Evolutionary conservation across 805 yeast genomes (phyloP).

Genomic region (Torulaspora franciscae): DNA sequence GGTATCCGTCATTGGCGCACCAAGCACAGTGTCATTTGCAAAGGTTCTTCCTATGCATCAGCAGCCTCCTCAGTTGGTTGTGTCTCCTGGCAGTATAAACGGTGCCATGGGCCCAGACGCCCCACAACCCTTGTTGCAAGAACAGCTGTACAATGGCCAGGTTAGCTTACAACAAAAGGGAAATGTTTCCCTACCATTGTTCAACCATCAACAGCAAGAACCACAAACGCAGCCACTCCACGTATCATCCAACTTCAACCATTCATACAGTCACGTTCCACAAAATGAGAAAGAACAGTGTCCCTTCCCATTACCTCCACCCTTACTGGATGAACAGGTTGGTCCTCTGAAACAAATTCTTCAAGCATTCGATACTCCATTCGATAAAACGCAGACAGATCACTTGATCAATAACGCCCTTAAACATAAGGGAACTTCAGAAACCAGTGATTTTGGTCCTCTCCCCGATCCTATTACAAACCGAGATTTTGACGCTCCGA

Average conservation of each 20-base stretch:
- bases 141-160: constrained; percentile 34
- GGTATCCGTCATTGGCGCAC: constrained; percentile 64
- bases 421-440: constrained; percentile 44
- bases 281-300: constrained; percentile 33
- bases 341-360: constrained; percentile 20
- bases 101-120: constrained; percentile 6
- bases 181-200: constrained; percentile 30
- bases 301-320: constrained; percentile 36
- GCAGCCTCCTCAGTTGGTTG: constrained; percentile 23
- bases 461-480: constrained; percentile 64
- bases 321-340: constrained; percentile 20
- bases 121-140: constrained; percentile 32
- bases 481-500: constrained; percentile 82
- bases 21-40: constrained; percentile 80
- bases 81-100: constrained; percentile 9
- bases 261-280: constrained; percentile 14
- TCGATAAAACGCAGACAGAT: constrained; percentile 33
- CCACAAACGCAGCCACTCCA: constrained; percentile 16
- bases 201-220: constrained; percentile 26
- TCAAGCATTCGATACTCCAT: constrained; percentile 22
- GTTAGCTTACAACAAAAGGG: constrained; percentile 34
- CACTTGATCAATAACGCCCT: constrained; percentile 45
- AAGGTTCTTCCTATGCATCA: constrained; percentile 47
- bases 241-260: constrained; percentile 13
- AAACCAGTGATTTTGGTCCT: constrained; percentile 56